Conservation (phyloP, 805 yeast species). For the Grigorovia yakushimaensis region DNA sequence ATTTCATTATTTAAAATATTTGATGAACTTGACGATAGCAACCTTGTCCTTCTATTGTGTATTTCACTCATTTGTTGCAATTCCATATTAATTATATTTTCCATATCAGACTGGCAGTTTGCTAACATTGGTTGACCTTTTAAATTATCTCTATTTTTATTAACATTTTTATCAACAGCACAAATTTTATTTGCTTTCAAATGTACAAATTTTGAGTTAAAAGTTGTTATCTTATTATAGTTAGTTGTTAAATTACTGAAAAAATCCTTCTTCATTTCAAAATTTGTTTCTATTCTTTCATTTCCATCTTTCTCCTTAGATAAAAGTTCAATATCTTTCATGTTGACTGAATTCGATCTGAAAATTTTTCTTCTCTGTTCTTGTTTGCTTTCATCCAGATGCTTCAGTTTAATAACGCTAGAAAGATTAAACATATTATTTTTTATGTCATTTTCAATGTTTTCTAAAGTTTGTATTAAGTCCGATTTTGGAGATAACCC, state of each 20-base stretch:
- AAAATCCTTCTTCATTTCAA: background rate
- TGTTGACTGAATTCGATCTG: conserved; percentile 9
- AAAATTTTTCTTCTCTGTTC: conserved; percentile 1
- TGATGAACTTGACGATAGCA: background rate
- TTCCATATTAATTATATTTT: background rate
- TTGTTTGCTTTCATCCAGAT: background rate
- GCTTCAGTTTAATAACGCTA: background rate
- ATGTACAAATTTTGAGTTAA: background rate
- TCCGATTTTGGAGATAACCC: background rate
- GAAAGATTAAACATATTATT: background rate
- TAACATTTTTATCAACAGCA: background rate
- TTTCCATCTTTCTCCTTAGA: background rate
- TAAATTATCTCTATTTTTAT: background rate
- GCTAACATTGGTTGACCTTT: background rate
- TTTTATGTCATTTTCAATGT: background rate
- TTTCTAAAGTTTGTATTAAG: background rate
- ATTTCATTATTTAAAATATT: background rate
- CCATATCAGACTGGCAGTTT: background rate
- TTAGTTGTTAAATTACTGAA: background rate
- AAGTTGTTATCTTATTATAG: background rate
- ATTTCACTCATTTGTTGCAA: background rate
- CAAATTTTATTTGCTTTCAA: background rate
- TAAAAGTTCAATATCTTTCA: conserved; percentile 17
- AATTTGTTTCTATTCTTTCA: background rate
- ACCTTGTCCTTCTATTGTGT: background rate